A percentile compares a stretch with the other conserved stretches of the same genome.
phyloP scores from a whole-genome alignment of 1,284 basidiomycete genomes.

The Sporisorium scitamineum region DNA sequence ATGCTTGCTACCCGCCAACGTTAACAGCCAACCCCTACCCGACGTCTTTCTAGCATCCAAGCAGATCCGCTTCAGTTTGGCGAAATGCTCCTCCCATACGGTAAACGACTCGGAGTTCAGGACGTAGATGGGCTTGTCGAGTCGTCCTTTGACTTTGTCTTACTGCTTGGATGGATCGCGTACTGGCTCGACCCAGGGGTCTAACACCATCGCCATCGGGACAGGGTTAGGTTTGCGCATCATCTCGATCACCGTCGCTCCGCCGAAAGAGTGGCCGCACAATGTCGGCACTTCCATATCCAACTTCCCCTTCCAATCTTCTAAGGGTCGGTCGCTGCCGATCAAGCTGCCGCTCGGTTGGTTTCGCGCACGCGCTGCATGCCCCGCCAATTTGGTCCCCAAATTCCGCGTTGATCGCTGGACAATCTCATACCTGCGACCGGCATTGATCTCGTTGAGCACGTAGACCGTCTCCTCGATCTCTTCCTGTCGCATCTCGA shows the following conservation, averaged over 20 bases:
- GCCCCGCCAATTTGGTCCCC: constrained; percentile 47
- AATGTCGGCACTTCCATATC: constrained; percentile 50
- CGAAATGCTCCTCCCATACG: constrained; percentile 53
- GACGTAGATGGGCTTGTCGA: constrained; percentile 54
- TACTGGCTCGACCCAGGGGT: constrained; percentile 62
- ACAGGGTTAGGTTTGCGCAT: constrained; percentile 43
- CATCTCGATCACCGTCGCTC: constrained; percentile 59
- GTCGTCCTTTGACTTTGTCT: constrained; percentile 30
- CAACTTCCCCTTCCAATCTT: constrained; percentile 56
- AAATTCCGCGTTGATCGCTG: constrained; percentile 50
- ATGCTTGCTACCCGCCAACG: constrained; percentile 58
- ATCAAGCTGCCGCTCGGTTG: constrained; percentile 16
- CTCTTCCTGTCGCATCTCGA: constrained; percentile 72
- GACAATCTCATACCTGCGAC: constrained; percentile 60
- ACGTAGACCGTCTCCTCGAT: constrained; percentile 70
- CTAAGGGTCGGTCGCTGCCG: constrained; percentile 21
- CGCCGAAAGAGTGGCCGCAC: constrained; percentile 67
- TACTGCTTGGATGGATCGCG: constrained; percentile 46
- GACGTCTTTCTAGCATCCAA: constrained; percentile 41
- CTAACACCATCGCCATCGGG: constrained; percentile 51
- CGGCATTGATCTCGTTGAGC: constrained; percentile 65
- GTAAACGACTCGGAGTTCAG: constrained; percentile 59
- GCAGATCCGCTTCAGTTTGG: constrained; percentile 46
- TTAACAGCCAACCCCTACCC: constrained; percentile 59
- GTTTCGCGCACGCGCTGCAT: not conserved